Evolutionary conservation across 163 green algal genomes (phyloP), one percentile per base, ranked within the genome.

Genomic region (Coccomyxa subellipsoidea): DNA sequence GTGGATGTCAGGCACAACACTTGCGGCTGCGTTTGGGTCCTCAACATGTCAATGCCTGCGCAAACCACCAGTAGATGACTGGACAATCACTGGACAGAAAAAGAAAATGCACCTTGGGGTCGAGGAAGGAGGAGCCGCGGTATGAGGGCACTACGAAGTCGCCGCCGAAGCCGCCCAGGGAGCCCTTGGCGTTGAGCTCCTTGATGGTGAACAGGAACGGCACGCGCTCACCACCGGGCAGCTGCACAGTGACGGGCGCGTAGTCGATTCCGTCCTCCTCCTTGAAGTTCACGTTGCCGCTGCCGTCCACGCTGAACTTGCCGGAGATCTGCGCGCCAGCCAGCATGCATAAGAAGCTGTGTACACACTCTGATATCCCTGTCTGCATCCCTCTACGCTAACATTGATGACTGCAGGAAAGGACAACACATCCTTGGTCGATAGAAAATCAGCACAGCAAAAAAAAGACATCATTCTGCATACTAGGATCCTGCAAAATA

Each of bases 171-270:
- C 89, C 89, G 71, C 97, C 91, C 69, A 95, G 87, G 54, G 89
- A 95, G 81, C 96, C 96, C 90, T 97, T 98, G 85, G 92, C 96
- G 6, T 92, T 87, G 18, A 99, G 90, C 92, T 99, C 90, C 95
- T 99, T 99, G 59, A 99, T 89, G 73, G 96, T 98, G 95, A 99
- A 99, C 72, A 99, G 92, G 95, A 99, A 99, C 12, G 96, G 94
- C 81, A 99, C 96, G 76, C 96, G 94, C 95, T 99, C 96, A 81
- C 96, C 96, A 85, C 96, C 96, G 32, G 96, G 93, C 81, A 99
- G 90, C 94, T 99, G 96, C 70, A 99, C 96, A 32, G 96, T 99
- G 59, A 93, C 90, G 69, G 96, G 81, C 40, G 96, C 96, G 87
- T 99, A 99, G 91, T 99, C 96, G 77, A 99, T 97, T 88, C 96